phyloP scores from a whole-genome alignment of 1,139 yeast species.

The Geotrichum australiense region DNA sequence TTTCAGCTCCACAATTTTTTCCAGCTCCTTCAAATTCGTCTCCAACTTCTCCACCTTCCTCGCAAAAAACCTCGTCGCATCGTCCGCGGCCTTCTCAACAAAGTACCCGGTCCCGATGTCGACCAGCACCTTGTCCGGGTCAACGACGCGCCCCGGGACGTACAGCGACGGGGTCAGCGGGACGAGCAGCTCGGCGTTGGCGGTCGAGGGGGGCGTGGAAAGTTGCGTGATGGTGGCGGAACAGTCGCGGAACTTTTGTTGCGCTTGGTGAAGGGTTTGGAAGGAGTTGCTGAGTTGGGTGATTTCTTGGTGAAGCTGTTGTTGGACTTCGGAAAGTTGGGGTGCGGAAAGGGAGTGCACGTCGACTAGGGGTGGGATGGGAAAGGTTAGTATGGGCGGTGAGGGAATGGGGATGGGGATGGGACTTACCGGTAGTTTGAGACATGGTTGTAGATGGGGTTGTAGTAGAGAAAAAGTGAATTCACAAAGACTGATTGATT shows the following conservation, averaged over 20 bases:
- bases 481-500: not conserved
- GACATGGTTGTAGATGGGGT: conserved; percentile 7
- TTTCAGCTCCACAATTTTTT: conserved; percentile 49
- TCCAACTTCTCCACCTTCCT: conserved; percentile 65
- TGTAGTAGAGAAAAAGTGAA: not conserved
- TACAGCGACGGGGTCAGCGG: conserved; percentile 87
- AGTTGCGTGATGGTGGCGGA: conserved; percentile 58
- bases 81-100: conserved; percentile 66
- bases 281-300: conserved; percentile 80
- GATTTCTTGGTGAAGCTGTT: conserved; percentile 77
- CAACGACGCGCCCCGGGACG: conserved; percentile 65
- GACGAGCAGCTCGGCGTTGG: conserved; percentile 51
- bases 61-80: conserved; percentile 68
- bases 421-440: conserved; percentile 9
- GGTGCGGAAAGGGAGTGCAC: conserved; percentile 68
- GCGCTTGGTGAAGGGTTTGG: conserved; percentile 79
- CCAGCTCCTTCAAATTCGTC: conserved; percentile 67
- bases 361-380: conserved; percentile 36
- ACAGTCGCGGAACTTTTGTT: conserved; percentile 76
- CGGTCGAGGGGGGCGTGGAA: conserved; percentile 40
- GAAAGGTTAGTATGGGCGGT: not conserved
- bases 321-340: conserved; percentile 77
- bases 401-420: not conserved
- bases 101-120: conserved; percentile 96
- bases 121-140: conserved; percentile 52